Conservation (phyloP, 1,139 yeast species). For the Pichia sp. region DNA sequence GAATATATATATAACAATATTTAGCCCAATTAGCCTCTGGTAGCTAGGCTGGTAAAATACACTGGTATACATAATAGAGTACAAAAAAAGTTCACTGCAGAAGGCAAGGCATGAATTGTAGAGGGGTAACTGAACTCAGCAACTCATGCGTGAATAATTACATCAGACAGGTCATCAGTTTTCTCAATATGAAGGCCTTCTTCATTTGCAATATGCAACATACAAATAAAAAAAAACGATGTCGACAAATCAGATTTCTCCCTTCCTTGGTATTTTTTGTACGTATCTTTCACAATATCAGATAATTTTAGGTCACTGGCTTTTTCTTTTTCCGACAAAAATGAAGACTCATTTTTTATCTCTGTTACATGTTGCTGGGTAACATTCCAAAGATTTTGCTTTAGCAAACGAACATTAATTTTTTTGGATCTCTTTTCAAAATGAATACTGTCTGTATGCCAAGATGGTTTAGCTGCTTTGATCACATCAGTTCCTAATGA, state of each 20-base stretch:
- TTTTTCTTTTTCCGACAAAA: slow-evolving; percentile 7
- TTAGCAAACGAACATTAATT: slow-evolving; percentile 75
- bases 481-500: background rate
- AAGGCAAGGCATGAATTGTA: no score
- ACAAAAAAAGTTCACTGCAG: no score
- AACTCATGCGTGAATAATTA: slow-evolving; percentile 36
- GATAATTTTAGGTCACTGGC: slow-evolving; percentile 28
- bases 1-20: background rate
- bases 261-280: slow-evolving; percentile 49
- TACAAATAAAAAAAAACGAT: slow-evolving; percentile 80
- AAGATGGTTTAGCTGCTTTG: slow-evolving; percentile 3
- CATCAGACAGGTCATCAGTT: slow-evolving; percentile 53
- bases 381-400: slow-evolving; percentile 74
- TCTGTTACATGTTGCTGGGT: slow-evolving; percentile 10
- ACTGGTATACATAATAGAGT: background rate
- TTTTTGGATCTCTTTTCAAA: slow-evolving; percentile 80
- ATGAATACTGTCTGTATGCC: slow-evolving; percentile 35
- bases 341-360: background rate
- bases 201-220: slow-evolving; percentile 85
- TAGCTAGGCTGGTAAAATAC: background rate
- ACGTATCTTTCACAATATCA: slow-evolving; percentile 45
- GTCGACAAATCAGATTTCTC: slow-evolving; percentile 69
- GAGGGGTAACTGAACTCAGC: no score
- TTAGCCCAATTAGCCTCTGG: background rate
- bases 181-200: slow-evolving; percentile 67